Evolutionary conservation across 805 yeast species (phyloP).

Genomic region (Barnettozyma vustinii): DNA sequence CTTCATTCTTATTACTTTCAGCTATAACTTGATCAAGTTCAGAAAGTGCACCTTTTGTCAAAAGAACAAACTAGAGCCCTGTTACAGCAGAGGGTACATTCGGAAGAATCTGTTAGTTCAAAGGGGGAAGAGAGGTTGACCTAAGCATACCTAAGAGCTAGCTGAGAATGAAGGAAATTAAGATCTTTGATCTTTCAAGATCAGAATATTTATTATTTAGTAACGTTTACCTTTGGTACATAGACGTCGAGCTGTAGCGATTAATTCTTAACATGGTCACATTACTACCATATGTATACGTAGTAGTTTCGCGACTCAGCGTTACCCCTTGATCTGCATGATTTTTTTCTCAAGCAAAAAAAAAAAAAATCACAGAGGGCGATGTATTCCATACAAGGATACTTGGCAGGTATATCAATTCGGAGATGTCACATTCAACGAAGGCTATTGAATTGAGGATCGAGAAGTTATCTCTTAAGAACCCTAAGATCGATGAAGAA

Average conservation of each 20-base stretch:
- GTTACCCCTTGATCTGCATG: no score
- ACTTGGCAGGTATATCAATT: slow-evolving; percentile 30
- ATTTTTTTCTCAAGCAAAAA: no score
- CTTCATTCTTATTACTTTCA: not conserved
- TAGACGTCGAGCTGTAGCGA: no score
- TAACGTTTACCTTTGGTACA: no score
- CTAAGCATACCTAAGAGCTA: no score
- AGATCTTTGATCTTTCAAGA: no score
- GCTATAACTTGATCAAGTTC: slow-evolving; percentile 6
- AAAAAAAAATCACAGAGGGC: no score
- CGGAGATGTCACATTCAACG: slow-evolving; percentile 17
- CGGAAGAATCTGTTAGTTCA: slow-evolving; percentile 1
- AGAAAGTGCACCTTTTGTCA: slow-evolving; percentile 8
- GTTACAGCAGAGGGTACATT: slow-evolving; percentile 8
- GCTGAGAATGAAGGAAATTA: no score
- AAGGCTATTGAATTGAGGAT: slow-evolving; percentile 12
- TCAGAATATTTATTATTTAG: not conserved
- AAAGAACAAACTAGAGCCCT: slow-evolving; percentile 2
- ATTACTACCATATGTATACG: no score
- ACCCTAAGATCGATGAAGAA: slow-evolving; percentile 15
- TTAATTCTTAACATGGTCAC: no score
- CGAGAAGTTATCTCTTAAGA: slow-evolving; percentile 15
- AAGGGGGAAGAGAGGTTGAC: not conserved
- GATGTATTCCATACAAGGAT: no score
- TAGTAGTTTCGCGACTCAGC: no score